Conservation (phyloP, 768 basidiomycete genomes). For the Suillus lakei region DNA sequence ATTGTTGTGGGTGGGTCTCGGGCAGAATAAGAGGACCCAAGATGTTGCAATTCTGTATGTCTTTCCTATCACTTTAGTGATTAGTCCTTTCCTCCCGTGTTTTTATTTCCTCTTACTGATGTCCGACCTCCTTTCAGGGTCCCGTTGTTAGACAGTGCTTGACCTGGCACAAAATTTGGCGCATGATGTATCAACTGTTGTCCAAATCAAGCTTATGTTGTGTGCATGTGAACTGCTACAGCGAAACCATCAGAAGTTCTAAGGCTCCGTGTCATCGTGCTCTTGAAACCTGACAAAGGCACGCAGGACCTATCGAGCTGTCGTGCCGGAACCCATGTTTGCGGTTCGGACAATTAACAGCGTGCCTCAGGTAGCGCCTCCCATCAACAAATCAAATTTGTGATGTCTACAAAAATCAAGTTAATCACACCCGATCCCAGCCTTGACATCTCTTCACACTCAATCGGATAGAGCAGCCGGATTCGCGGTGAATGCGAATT, state of each 20-base stretch:
- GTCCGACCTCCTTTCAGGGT: constrained; percentile 50
- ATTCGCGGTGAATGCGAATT: constrained; percentile 18
- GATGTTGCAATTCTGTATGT: constrained; percentile 82
- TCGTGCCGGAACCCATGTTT: constrained; percentile 74
- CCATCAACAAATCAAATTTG: neutral
- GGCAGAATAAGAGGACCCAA: constrained; percentile 70
- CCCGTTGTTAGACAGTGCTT: constrained; percentile 62
- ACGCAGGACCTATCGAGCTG: constrained; percentile 77
- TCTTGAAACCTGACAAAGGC: constrained; percentile 56
- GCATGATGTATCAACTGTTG: constrained; percentile 61
- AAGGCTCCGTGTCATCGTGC: neutral
- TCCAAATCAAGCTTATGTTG: constrained; percentile 67
- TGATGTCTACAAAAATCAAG: neutral
- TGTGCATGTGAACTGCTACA: constrained; percentile 67
- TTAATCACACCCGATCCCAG: neutral
- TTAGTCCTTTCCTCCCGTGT: neutral
- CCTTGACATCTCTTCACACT: neutral
- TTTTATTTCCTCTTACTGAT: neutral
- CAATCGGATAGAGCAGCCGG: constrained; percentile 12
- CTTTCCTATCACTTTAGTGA: constrained; percentile 39
- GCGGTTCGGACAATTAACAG: constrained; percentile 48
- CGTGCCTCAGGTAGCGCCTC: neutral
- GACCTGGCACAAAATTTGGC: constrained; percentile 71
- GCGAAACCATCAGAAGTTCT: neutral
- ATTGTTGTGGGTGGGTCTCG: constrained; percentile 68